phyloP scores from a whole-genome alignment of 495 filamentous ascomycete genomes.

The Penicillium coprophilum region DNA sequence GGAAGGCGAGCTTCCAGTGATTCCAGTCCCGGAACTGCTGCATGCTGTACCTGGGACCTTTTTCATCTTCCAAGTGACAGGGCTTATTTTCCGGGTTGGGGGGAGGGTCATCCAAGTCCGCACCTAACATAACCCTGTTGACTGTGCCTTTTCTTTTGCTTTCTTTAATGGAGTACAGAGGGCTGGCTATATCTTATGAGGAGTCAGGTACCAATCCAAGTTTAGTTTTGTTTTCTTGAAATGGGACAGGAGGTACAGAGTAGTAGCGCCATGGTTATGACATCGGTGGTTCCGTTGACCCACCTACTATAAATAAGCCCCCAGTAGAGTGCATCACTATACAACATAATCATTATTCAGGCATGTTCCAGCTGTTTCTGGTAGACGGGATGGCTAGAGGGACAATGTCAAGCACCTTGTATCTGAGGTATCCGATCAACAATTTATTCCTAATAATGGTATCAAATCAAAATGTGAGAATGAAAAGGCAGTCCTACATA shows the following conservation, averaged over 20 bases:
- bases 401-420: not conserved
- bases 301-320: constrained; percentile 6
- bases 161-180: not conserved
- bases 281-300: constrained; percentile 16
- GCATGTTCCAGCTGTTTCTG: not conserved
- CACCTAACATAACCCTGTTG: not conserved
- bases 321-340: too few relatives aligned
- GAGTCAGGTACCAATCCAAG: too few relatives aligned
- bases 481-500: not conserved
- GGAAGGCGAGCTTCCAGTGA: not conserved
- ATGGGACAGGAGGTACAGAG: not conserved
- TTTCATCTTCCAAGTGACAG: not conserved
- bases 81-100: not conserved
- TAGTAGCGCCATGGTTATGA: constrained; percentile 11
- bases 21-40: not conserved
- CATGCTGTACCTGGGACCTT: not conserved
- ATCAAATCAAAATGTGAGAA: not conserved
- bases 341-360: not conserved
- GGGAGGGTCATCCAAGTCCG: not conserved
- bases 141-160: not conserved
- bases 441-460: not conserved
- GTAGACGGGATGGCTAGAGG: not conserved
- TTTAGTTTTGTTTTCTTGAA: not conserved
- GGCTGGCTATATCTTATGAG: not conserved
- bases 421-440: not conserved